A percentile compares a stretch with the other conserved stretches of the same genome.
These are phyloP conservation scores for Rhizopogon vinicolor DNA, from an alignment of 768 basidiomycete genomes.

Conservation along the genomic window DNA sequence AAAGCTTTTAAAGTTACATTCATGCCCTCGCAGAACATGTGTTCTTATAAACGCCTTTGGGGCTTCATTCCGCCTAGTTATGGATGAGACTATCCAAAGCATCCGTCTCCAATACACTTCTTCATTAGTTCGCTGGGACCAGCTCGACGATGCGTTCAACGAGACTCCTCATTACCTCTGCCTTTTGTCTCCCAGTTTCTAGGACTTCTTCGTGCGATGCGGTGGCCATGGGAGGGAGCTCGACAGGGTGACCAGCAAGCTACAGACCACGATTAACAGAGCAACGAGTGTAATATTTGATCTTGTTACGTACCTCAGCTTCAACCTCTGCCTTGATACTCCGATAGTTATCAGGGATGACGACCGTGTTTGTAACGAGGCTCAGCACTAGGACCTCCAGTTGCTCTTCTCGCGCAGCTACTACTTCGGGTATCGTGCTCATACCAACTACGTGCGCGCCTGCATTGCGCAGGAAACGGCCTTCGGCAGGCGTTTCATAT, in stretches of 20 bases:
- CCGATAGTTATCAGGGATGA: constrained; percentile 61
- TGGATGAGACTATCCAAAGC: no score
- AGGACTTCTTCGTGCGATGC: constrained; percentile 84
- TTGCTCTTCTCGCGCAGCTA: constrained; percentile 73
- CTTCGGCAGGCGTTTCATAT: constrained; percentile 88
- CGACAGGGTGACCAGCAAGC: constrained; percentile 56
- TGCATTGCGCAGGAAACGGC: constrained; percentile 63
- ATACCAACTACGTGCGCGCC: constrained; percentile 93
- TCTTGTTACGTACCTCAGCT: constrained; percentile 53
- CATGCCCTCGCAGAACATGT: no score
- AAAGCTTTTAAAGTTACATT: no score
- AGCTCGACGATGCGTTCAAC: constrained; percentile 61
- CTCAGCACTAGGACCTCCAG: constrained; percentile 76
- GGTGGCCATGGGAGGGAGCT: constrained; percentile 34
- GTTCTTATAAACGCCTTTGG: no score
- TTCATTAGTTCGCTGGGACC: constrained; percentile 8
- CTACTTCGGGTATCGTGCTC: constrained; percentile 89
- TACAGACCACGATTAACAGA: constrained; percentile 22
- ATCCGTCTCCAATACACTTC: not conserved
- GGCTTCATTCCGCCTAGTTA: no score
- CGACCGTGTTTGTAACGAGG: constrained; percentile 82
- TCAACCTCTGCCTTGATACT: constrained; percentile 73
- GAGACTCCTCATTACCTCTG: constrained; percentile 64
- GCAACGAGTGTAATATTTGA: not conserved
- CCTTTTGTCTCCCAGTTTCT: constrained; percentile 57